These are phyloP conservation scores for Tolypocladium guangdongense DNA, from an alignment of 2,329 filamentous ascomycete species.

Conservation along the genomic window DNA sequence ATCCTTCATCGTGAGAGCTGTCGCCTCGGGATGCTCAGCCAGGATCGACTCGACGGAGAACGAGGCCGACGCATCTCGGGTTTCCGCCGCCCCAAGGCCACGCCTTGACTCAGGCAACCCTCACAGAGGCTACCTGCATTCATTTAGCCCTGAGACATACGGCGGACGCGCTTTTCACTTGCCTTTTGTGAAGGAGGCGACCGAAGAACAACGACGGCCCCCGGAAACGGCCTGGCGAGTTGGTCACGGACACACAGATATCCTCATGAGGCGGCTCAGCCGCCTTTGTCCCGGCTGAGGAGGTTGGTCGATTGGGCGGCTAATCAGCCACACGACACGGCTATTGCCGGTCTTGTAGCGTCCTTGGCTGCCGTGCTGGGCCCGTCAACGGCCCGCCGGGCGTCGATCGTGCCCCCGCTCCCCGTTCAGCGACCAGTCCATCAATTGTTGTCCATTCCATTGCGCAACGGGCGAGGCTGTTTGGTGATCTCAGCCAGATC, in stretches of 20 bases:
- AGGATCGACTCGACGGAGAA: not conserved
- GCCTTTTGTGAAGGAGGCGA: not conserved
- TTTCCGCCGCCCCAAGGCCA: not conserved
- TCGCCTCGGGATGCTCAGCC: not conserved
- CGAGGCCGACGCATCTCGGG: not conserved
- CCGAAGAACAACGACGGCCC: not conserved
- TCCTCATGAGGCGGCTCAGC: not conserved
- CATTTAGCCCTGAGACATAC: not conserved
- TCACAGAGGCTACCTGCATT: not conserved
- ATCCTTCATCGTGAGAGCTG: not conserved
- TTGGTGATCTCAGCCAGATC: not conserved
- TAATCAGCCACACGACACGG: slow-evolving; percentile 6
- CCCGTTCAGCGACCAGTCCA: not conserved
- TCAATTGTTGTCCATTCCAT: not conserved
- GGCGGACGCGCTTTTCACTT: not conserved
- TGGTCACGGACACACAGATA: not conserved
- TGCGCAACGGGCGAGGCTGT: not conserved
- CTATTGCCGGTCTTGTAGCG: slow-evolving; percentile 5
- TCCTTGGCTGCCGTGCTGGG: too few relatives aligned
- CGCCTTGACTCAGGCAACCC: not conserved
- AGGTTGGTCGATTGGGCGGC: slow-evolving; percentile 4
- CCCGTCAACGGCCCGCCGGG: too few relatives aligned
- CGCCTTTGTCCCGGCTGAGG: slow-evolving; percentile 7
- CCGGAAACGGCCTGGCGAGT: not conserved
- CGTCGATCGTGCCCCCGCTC: not conserved